Evolutionary conservation across 768 basidiomycete genomes (phyloP), one percentile per base, ranked within the genome.

Genomic region (Rhizopogon sp.): DNA sequence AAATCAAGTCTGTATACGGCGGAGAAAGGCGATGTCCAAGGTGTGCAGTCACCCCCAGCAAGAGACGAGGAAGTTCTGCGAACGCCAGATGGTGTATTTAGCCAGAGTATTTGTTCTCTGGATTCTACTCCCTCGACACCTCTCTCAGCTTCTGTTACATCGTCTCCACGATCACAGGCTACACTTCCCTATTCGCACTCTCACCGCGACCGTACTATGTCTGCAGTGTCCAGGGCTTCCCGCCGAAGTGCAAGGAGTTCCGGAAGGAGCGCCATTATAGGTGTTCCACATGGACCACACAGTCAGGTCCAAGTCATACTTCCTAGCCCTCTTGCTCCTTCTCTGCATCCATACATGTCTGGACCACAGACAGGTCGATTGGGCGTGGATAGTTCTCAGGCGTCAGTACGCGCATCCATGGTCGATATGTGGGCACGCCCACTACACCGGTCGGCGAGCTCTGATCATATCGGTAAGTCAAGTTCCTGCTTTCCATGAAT

Each of bases 241-340:
- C 61, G 62, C 8, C 62, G 61, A 25, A 71, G 71, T 56, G 74
- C 70, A 33, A 62, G 17, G 46, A 35, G 20, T 22, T 71, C 70
- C 53, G 45, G 37, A 39, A 71, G 71, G 39, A 70, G 70, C 56
- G 74, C 72, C 25, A 62, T 83, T 25, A 76, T 80, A 16, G 85
- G 85, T 35, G 67, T 77, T 1, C 87, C 88, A 20, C 87, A 90
- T 63, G 74, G 75, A 5, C 80, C 78, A 0, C 77, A 80, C 55
- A 85, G 76, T 64, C 77, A 77, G 53, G 70, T 90, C 52, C 81
- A 88, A 60, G 83, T 90, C 51, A 70, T 91, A 14, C 72, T 89
- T 3, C 89, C 89, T 0, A 67, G 79, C 1, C 88, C 87, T 2
- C 76, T 91, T 16, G 80, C 79, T 1, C 73, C 78, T 10, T 65